Evolutionary conservation across 148 eudicot genomes (phyloP).

Genomic region (Simmondsia chinensis): DNA sequence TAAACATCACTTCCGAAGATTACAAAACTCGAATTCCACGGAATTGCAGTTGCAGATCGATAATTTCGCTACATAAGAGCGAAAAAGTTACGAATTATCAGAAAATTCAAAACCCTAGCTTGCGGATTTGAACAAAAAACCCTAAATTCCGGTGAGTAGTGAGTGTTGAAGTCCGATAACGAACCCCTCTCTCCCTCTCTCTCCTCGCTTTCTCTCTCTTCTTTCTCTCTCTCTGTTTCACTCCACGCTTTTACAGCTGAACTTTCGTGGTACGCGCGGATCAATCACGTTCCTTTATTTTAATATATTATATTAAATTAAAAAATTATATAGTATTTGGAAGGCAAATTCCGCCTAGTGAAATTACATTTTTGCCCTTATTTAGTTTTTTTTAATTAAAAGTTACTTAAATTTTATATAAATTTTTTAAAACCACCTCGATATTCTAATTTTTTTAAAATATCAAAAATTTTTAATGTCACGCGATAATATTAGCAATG

Average conservation of each 20-base stretch:
- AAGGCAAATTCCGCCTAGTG: too few species aligned
- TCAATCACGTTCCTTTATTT: slow-evolving; percentile 36
- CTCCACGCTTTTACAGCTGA: slow-evolving; percentile 15
- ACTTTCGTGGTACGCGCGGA: slow-evolving; percentile 37
- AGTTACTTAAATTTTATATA: too few species aligned
- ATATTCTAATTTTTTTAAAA: too few species aligned
- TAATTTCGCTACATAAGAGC: slow-evolving; percentile 19
- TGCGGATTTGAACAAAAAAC: slow-evolving; percentile 1
- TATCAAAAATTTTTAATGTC: too few species aligned
- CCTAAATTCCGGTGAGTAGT: slow-evolving; percentile 48
- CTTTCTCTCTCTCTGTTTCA: slow-evolving; percentile 20
- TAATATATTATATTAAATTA: too few species aligned
- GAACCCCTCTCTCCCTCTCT: slow-evolving; percentile 20
- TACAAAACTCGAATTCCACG: background rate
- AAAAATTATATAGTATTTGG: too few species aligned
- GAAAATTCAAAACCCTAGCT: slow-evolving; percentile 8
- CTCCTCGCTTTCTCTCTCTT: slow-evolving; percentile 14
- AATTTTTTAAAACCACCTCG: too few species aligned
- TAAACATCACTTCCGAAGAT: slow-evolving; percentile 36
- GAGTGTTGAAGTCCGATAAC: slow-evolving; percentile 57
- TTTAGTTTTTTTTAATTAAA: too few species aligned
- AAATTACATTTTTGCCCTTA: too few species aligned
- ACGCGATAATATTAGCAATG: too few species aligned
- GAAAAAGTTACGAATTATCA: background rate
- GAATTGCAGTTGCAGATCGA: slow-evolving; percentile 19